Conservation (phyloP, 306 rosid species). For the Cicer cuneatum region DNA sequence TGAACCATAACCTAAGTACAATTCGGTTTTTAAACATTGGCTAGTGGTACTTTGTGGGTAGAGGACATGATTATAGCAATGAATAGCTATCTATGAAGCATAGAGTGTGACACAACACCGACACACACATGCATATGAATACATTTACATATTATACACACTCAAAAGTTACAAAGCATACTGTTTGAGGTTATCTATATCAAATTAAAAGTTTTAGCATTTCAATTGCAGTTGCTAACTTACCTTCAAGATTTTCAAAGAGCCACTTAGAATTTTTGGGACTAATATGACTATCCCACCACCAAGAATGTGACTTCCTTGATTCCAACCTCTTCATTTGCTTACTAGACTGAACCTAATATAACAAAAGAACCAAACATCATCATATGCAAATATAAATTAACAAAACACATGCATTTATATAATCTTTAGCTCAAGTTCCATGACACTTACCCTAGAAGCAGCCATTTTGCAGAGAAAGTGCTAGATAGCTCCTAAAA, state of each 20-base stretch:
- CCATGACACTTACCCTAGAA: conserved; percentile 57
- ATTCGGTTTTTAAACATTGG: too few species aligned
- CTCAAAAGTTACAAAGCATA: too few species aligned
- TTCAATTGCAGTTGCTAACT: conserved; percentile 18
- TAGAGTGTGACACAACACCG: too few species aligned
- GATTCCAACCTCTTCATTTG: conserved; percentile 68
- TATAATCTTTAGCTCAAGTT: conserved; percentile 3
- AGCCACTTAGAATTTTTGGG: conserved; percentile 91
- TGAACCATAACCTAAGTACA: too few species aligned
- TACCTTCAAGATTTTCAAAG: conserved; percentile 87
- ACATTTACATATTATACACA: too few species aligned
- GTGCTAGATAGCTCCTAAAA: conserved; percentile 37
- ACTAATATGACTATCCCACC: conserved; percentile 95
- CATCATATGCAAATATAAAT: not conserved
- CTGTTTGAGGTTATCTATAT: too few species aligned
- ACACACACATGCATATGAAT: too few species aligned
- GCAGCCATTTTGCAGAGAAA: conserved; percentile 60
- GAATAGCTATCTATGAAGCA: too few species aligned
- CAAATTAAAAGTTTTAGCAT: conserved; percentile 24
- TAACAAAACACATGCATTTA: conserved; percentile 20
- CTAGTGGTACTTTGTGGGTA: too few species aligned
- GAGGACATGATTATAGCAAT: too few species aligned
- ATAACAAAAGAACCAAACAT: conserved; percentile 33
- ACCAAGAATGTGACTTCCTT: conserved; percentile 81
- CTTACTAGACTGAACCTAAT: conserved; percentile 55